Conservation (phyloP, 805 yeast genomes). For the Maudiozyma pseudohumilis region DNA sequence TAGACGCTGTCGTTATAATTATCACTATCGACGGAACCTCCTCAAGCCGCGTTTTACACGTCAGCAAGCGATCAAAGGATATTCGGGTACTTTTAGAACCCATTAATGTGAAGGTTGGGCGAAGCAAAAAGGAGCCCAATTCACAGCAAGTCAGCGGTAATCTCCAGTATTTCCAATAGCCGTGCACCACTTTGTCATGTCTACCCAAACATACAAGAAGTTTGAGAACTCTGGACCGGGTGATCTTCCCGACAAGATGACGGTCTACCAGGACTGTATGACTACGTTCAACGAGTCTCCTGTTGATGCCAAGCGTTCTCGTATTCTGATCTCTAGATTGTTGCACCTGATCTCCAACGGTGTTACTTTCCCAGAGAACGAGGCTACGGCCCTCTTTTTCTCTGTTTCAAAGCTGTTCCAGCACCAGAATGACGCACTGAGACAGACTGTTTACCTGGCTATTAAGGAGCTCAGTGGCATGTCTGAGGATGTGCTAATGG, state of each 20-base stretch:
- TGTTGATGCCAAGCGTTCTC: conserved; percentile 77
- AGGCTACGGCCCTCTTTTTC: conserved; percentile 87
- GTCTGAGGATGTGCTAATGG: conserved; percentile 92
- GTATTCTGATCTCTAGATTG: conserved; percentile 71
- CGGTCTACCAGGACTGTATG: conserved; percentile 90
- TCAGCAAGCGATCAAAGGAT: too few relatives aligned
- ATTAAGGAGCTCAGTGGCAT: conserved; percentile 80
- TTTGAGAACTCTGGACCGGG: conserved; percentile 66
- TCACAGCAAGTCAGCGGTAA: too few relatives aligned
- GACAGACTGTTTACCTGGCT: conserved; percentile 90
- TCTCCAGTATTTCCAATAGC: too few relatives aligned
- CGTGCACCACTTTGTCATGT: too few relatives aligned
- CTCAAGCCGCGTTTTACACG: too few relatives aligned
- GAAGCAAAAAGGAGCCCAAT: too few relatives aligned
- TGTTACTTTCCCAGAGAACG: conserved; percentile 76
- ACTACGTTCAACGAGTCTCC: conserved; percentile 89
- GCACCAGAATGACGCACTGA: conserved; percentile 68
- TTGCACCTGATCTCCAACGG: conserved; percentile 77
- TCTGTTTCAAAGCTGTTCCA: conserved; percentile 92
- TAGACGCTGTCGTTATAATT: too few relatives aligned
- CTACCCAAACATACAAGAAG: conserved; percentile 75
- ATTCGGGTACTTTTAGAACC: too few relatives aligned
- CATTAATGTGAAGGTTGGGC: background rate
- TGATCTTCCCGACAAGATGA: conserved; percentile 83
- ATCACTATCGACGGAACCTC: too few relatives aligned